Base-by-base conservation (phyloP, 1,284 basidiomycete species). In the Mixia osmundae region DNA sequence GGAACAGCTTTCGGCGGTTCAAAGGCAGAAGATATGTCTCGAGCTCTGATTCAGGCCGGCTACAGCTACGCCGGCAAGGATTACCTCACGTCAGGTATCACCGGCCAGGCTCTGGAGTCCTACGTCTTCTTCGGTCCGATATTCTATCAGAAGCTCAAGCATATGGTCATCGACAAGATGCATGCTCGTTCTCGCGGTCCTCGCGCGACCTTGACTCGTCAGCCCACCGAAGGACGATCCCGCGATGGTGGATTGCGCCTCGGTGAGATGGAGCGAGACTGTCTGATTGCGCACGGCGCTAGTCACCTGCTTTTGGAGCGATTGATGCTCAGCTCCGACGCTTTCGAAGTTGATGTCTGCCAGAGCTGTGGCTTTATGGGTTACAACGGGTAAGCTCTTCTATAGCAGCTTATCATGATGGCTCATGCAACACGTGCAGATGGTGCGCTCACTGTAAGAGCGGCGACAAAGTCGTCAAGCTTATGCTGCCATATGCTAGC, bases 211-310 rank as follows among this genome's bases (percentile, higher is more conserved):
- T 62, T 97, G 33, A 99, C 91, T 2, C 74, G 91, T 22, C 91
- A 99, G 57, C 91, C 91, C 1, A 97, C 91, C 1, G 91, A 99
- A 60, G 91, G 91, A 59, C 72, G 91, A 39, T 91, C 83, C 32
- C 72, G 91, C 42, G 91, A 97, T 58, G 91, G 91, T 52, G 91
- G 91, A 44, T 62, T 99, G 45, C 79, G 91, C 40, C 65, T 99
- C 12, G 91, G 91, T 40, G 91, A 99, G 61, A 97, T 99, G 91
- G 91, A 97, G 54, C 74, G 91, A 35, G 91, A 97, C 58, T 97
- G 51, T 44, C 42, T 56, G 11, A 57, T 58, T 39, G 45, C 43
- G 2, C 47, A 94, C 50, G 87, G 87, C 15, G 91, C 91, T 2
- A 91, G 87, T 1, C 89, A 97, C 53, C 66, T 99, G 30, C 62